Evolutionary conservation across 1,284 basidiomycete genomes (phyloP), one percentile per base, ranked within the genome.

Genomic region (Xanthoconium separans): DNA sequence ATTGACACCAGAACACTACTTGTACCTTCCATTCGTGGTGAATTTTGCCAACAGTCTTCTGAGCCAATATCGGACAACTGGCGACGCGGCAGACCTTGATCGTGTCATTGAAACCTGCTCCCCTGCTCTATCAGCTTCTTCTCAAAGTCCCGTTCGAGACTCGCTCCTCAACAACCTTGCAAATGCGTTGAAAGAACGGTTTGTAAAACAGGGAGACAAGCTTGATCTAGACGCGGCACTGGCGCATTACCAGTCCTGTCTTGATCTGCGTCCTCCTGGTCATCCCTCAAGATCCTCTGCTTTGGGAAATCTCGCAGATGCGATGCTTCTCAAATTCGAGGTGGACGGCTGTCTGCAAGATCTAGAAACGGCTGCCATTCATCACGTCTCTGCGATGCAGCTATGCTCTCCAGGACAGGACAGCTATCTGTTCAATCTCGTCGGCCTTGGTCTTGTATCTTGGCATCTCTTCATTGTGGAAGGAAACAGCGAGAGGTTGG

Each of bases 161-260:
- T 18, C 34, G 2, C 50, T 68, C 6, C 50, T 70, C 29, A 64
- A 64, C 41, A 65, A 63, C 45, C 54, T 59, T 43, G 65, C 54
- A 15, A 50, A 6, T 36, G 58, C 66, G 8, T 37, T 66, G 24
- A 50, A 33, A 2, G 50, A 56, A 31, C 63, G 65, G 34, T 66
- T 62, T 33, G n/a, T 31, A 22, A 51, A 50, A 18, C 51, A 22
- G 20, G 58, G 65, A 42, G 44, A 62, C 13, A 58, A 45, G 39
- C 16, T 20, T 2, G 66, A 66, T 49, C 51, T 66, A 20, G 57
- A 69, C 9, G 20, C 44, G 6, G 65, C 65, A 1, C 27, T 66
- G 31, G 24, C 6, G 5, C 43, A 53, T 30, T 62, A 50, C 47
- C 58, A 62, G 30, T 53, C 59, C 24, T 64, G 61, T 36, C 53